Evolutionary conservation across 768 basidiomycete species (phyloP), one percentile per base, ranked within the genome.

Genomic region (Fomitopsis pulvina): DNA sequence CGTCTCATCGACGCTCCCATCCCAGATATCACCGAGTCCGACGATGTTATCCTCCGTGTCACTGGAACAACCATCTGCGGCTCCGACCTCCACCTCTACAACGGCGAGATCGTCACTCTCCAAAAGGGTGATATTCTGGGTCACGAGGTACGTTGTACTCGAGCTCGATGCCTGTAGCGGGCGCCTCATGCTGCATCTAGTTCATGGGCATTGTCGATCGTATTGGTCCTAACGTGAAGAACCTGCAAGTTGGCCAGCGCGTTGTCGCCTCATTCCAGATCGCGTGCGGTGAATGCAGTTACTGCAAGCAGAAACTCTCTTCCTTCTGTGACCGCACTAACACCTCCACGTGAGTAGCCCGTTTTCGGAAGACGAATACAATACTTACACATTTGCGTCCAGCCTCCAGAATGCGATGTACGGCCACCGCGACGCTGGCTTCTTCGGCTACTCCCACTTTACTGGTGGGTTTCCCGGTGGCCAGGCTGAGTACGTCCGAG

Each of bases 251-350:
- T 11, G 87, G 87, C 18, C 79, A 89, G 57, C 77, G 85, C 21
- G 86, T 88, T 47, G 87, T 89, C n/a, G 76, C 79, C 0, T 81
- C 80, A 2, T 89, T 89, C 78, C 85, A 87, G 60, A 80, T 85
- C 46, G 83, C 84, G 0, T 88, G 86, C 57, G 85, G 87, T 2
- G 72, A 76, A 43, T 87, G 86, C 66, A 64, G 72, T 40, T 88
- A 78, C 65, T 90, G 87, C 76, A 67, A 86, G 64, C 64, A 87
- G 63, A 85, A 85, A 57, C 69, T 84, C 0, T 83, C 82, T 0
- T 82, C 81, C 1, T 79, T 86, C 63, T 91, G 87, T 61, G 81
- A 87, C 50, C 65, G 71, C n/a, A 88, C 84, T 8, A 86, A 87
- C 65, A 73, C 75, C 44, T 81, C 81, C 3, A 72, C 74, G 74